A percentile compares a stretch with the other conserved stretches of the same genome.
phyloP scores from a whole-genome alignment of 164 flowering plant genomes.

The Houttuynia cordata region DNA sequence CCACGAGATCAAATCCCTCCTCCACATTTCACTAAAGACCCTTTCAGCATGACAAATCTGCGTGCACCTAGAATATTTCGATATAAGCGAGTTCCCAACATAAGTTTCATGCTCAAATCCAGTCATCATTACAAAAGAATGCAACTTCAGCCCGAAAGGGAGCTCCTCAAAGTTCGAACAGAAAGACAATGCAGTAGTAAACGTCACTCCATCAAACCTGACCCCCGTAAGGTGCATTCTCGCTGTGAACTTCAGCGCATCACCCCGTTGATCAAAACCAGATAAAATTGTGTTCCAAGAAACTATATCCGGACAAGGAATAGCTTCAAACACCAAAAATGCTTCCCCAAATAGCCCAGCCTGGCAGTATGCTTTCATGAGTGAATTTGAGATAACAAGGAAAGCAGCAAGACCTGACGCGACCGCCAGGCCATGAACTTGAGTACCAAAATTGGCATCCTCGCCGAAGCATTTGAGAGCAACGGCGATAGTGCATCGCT shows the following conservation, averaged over 20 bases:
- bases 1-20: conserved; percentile 73
- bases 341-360: conserved; percentile 36
- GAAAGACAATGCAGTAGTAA: conserved; percentile 40
- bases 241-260: conserved; percentile 38
- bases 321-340: conserved; percentile 30
- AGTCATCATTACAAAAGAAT: conserved; percentile 30
- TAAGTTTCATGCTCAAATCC: conserved; percentile 52
- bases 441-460: conserved; percentile 30
- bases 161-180: conserved; percentile 42
- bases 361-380: conserved; percentile 75
- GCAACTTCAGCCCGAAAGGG: conserved; percentile 51
- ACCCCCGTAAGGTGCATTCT: conserved; percentile 51
- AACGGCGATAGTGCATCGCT: conserved; percentile 31
- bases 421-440: conserved; percentile 57
- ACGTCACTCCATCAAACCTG: conserved; percentile 61
- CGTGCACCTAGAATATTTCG: conserved; percentile 51
- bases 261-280: conserved; percentile 34
- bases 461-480: conserved; percentile 64
- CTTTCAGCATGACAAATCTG: conserved; percentile 33
- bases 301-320: conserved; percentile 46
- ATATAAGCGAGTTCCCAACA: conserved; percentile 69
- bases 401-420: conserved; percentile 41
- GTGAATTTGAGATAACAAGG: conserved; percentile 54
- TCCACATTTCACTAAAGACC: conserved; percentile 56
- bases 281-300: conserved; percentile 80